These are phyloP conservation scores for Penicillium maclennaniae DNA, from an alignment of 495 filamentous ascomycete species.

Conservation along the genomic window DNA sequence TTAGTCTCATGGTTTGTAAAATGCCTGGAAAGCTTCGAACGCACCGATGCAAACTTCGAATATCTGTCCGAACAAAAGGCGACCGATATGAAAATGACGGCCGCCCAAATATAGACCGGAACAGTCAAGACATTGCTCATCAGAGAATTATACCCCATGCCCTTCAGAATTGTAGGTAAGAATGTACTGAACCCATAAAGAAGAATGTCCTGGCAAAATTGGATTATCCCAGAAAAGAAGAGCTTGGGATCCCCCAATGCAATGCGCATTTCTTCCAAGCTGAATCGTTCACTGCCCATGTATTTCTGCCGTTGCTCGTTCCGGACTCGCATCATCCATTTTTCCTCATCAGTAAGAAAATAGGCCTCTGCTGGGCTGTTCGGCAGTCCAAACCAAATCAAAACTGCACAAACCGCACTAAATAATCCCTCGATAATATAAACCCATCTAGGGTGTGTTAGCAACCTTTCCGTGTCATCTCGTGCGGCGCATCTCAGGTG, in stretches of 20 bases:
- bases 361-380: conserved; percentile 52
- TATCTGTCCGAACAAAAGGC: conserved; percentile 40
- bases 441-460: conserved; percentile 32
- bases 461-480: not conserved
- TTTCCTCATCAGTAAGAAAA: conserved; percentile 49
- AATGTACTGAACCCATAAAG: conserved; percentile 60
- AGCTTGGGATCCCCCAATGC: conserved; percentile 41
- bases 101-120: conserved; percentile 41
- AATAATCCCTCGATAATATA: conserved; percentile 55
- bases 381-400: conserved; percentile 54
- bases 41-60: conserved; percentile 35
- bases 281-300: conserved; percentile 48
- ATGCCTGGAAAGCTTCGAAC: not conserved
- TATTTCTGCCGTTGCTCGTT: conserved; percentile 39
- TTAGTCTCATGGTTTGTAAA: conserved; percentile 2
- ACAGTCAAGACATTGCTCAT: conserved; percentile 46
- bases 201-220: conserved; percentile 53
- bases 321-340: conserved; percentile 47
- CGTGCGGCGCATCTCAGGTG: not conserved
- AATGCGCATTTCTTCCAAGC: conserved; percentile 47
- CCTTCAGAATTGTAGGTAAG: conserved; percentile 52
- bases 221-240: conserved; percentile 41
- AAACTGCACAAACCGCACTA: conserved; percentile 45
- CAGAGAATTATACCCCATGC: conserved; percentile 48
- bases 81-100: conserved; percentile 39